Percentiles rank a stretch among this genome's conserved stretches.
Conservation (phyloP, 345 rosid species). For the Sonneratia alba region DNA sequence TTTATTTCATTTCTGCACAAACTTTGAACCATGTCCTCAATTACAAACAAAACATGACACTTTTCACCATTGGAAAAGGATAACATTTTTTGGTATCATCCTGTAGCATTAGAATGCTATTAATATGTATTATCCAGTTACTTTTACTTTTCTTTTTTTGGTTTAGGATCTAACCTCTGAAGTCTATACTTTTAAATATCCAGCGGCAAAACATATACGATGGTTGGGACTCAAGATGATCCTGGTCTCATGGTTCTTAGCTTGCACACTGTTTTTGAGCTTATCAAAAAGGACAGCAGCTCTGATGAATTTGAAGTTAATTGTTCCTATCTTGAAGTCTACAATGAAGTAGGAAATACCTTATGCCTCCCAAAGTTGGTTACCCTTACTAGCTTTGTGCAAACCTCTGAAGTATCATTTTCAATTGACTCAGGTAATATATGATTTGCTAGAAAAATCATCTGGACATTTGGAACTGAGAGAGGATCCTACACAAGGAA, state of each 20-base stretch:
- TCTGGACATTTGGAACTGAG: slow-evolving; percentile 91
- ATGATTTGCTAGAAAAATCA: slow-evolving; percentile 87
- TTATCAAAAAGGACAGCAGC: slow-evolving; percentile 53
- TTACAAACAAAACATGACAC: not conserved
- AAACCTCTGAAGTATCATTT: slow-evolving; percentile 8
- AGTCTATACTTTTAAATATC: slow-evolving; percentile 4
- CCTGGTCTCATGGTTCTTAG: slow-evolving; percentile 99
- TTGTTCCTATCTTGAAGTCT: slow-evolving; percentile 94
- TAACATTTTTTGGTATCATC: no score
- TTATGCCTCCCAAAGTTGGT: slow-evolving; percentile 4
- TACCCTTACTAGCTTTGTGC: not conserved
- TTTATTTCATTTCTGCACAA: not conserved
- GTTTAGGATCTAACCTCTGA: not conserved
- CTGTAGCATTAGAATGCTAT: no score
- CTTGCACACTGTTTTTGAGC: slow-evolving; percentile 70
- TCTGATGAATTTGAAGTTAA: slow-evolving; percentile 71
- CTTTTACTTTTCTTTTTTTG: not conserved
- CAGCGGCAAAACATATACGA: slow-evolving; percentile 94
- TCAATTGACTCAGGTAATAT: slow-evolving; percentile 56
- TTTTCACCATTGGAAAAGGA: no score
- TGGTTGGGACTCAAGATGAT: slow-evolving; percentile 81
- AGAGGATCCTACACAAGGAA: slow-evolving; percentile 93
- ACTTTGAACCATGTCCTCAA: not conserved
- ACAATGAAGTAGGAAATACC: slow-evolving; percentile 59
- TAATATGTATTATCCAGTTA: no score